Evolutionary conservation across 495 filamentous ascomycete species (phyloP).

Genomic region (Neurospora sp.): DNA sequence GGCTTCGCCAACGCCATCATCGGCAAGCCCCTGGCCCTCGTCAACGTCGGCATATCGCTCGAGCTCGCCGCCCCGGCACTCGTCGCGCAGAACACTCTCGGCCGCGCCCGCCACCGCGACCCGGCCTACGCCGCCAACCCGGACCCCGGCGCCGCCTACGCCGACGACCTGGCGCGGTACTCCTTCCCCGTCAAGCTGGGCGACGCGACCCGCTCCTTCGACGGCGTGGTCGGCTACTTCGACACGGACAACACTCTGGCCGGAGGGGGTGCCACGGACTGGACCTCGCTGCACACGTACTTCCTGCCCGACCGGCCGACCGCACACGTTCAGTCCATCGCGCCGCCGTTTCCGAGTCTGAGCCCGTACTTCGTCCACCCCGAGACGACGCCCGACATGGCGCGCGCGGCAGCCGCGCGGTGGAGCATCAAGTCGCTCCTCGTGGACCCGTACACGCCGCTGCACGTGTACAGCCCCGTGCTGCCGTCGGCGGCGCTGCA

Average conservation of each 20-base stretch:
- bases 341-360: not conserved
- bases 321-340: not conserved
- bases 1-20: slow-evolving; percentile 16
- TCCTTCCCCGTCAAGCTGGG: slow-evolving; percentile 30
- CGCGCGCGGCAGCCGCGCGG: not conserved
- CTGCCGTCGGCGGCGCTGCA: slow-evolving; percentile 25
- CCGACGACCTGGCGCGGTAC: slow-evolving; percentile 9
- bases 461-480: slow-evolving; percentile 31
- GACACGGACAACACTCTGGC: not conserved
- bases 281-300: not conserved
- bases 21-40: slow-evolving; percentile 32
- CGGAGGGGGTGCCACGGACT: slow-evolving; percentile 1
- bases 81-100: not conserved
- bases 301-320: not conserved
- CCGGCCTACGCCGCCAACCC: not conserved
- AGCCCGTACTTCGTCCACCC: not conserved
- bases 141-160: not conserved
- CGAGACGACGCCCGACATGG: not conserved
- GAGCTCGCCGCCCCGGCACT: slow-evolving; percentile 21
- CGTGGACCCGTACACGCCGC: slow-evolving; percentile 37
- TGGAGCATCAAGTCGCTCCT: slow-evolving; percentile 11
- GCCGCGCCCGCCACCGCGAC: slow-evolving; percentile 9
- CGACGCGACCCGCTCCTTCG: slow-evolving; percentile 22
- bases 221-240: slow-evolving; percentile 33
- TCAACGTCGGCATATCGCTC: slow-evolving; percentile 28